Evolutionary conservation across 2,329 filamentous ascomycete species (phyloP).

Genomic region (Colletotrichum eremochloae): DNA sequence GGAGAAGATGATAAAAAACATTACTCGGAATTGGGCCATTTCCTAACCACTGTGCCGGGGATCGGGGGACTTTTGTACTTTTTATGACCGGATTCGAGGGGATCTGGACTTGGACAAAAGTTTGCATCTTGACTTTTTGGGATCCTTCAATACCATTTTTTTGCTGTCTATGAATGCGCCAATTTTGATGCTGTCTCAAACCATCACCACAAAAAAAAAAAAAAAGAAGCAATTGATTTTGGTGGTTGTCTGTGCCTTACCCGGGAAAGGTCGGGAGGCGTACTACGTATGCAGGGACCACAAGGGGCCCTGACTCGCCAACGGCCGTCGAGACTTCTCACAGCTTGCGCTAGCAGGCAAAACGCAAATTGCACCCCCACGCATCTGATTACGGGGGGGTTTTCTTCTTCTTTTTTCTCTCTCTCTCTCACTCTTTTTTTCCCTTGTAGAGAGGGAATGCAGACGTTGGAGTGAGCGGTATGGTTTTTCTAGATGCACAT

Average conservation of each 20-base stretch:
- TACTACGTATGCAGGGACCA: constrained; percentile 14
- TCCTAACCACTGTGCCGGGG: constrained; percentile 38
- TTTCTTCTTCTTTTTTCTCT: background rate
- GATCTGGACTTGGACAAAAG: constrained; percentile 45
- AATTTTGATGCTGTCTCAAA: background rate
- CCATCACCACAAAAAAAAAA: background rate
- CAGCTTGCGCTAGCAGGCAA: constrained; percentile 3
- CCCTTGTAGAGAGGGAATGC: background rate
- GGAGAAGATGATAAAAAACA: constrained; percentile 27
- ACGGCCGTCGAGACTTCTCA: background rate
- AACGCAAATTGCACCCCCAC: constrained; percentile 16
- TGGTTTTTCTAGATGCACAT: background rate
- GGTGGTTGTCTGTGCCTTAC: background rate
- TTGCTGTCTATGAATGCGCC: constrained; percentile 14
- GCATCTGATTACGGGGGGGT: background rate
- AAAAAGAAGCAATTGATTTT: background rate
- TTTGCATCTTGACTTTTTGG: constrained; percentile 42
- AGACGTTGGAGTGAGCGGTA: background rate
- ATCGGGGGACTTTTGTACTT: constrained; percentile 50
- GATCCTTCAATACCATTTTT: constrained; percentile 43
- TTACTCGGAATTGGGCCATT: constrained; percentile 37
- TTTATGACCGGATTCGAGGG: constrained; percentile 51
- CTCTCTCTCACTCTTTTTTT: no score
- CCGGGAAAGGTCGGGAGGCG: background rate
- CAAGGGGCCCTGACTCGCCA: constrained; percentile 8